Evolutionary conservation across 2,329 filamentous ascomycete species (phyloP), one percentile per base, ranked within the genome.

Genomic region (Trematosphaeria pertusa): DNA sequence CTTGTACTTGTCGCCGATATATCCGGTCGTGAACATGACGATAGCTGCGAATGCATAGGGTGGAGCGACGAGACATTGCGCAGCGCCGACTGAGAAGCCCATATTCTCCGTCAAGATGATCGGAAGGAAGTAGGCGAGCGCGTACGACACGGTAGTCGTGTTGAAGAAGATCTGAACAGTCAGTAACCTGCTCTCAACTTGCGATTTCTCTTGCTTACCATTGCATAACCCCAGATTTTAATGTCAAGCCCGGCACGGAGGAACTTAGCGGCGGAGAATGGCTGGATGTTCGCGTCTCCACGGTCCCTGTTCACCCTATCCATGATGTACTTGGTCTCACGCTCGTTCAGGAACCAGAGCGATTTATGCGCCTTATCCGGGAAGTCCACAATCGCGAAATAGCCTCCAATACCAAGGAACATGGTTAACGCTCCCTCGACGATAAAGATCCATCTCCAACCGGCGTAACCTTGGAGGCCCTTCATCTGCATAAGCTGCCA

Each of bases 111-210:
- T 63, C 5, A 95, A 82, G 58, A 94, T 89, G 61, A 92, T 83
- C 5, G 89, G 89, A 3, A 92, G 73, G 64, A 92, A 93, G 70
- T 88, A 93, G 2, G 88, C 87, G 7, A 94, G 81, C 0, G 88
- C 84, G 66, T 94, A 94, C 1, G 81, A 81, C 39, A 89, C 81
- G 9, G 87, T 88, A 0, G 88, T 91, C 2, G 83, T 82, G 69
- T 83, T 83, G 73, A 77, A 78, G 66, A 80, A 82, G 42, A 83
- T 75, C 64, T 66, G 12, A n/a, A n/a, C n/a, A n/a, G n/a, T n/a
- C n/a, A n/a, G n/a, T n/a, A n/a, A n/a, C n/a, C n/a, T n/a, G n/a
- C n/a, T n/a, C n/a, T n/a, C n/a, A n/a, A n/a, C n/a, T n/a, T n/a
- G n/a, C n/a, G n/a, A n/a, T n/a, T n/a, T n/a, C n/a, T n/a, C n/a